A percentile compares a stretch with the other conserved stretches of the same genome.
These are phyloP conservation scores for Corynascus novoguineensis DNA, from an alignment of 495 filamentous ascomycete genomes.

Conservation along the genomic window DNA sequence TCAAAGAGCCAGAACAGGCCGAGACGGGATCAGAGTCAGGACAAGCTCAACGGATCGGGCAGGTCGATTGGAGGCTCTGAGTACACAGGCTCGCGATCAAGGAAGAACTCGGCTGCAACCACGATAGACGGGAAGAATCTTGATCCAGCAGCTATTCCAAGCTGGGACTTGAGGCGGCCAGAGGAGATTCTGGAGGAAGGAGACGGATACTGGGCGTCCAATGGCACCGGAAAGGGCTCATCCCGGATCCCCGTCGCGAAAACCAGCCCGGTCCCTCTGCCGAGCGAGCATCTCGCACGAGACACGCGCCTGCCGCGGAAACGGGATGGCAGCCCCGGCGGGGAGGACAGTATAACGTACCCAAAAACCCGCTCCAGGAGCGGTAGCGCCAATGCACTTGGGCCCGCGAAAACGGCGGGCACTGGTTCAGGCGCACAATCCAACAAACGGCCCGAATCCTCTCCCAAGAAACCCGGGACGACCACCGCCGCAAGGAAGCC, in stretches of 20 bases:
- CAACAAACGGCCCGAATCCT: slow-evolving; percentile 43
- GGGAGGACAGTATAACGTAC: slow-evolving; percentile 52
- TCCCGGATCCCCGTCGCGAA: slow-evolving; percentile 85
- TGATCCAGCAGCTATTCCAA: slow-evolving; percentile 26
- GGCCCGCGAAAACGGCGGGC: slow-evolving; percentile 40
- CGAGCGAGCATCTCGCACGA: slow-evolving; percentile 62
- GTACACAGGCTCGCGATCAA: slow-evolving; percentile 31
- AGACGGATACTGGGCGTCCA: slow-evolving; percentile 40
- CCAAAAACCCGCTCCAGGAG: slow-evolving; percentile 64
- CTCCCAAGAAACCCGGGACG: slow-evolving; percentile 40
- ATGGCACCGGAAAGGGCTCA: slow-evolving; percentile 32
- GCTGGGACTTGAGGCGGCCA: slow-evolving; percentile 70
- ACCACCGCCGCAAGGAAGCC: slow-evolving; percentile 34
- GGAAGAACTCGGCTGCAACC: slow-evolving; percentile 43
- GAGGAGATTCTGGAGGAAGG: slow-evolving; percentile 73
- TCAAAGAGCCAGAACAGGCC: slow-evolving; percentile 46
- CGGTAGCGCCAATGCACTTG: slow-evolving; percentile 56
- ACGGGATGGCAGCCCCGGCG: slow-evolving; percentile 52
- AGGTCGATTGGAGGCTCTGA: slow-evolving; percentile 24
- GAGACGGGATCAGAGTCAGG: slow-evolving; percentile 40
- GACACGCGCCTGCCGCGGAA: slow-evolving; percentile 63
- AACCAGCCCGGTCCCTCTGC: slow-evolving; percentile 69
- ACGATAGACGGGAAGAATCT: slow-evolving; percentile 27
- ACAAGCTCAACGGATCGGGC: slow-evolving; percentile 25
- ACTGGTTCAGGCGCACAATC: slow-evolving; percentile 37